Base-by-base conservation (phyloP, 1,284 basidiomycete genomes). In the Coniferiporia sulphurascens region DNA sequence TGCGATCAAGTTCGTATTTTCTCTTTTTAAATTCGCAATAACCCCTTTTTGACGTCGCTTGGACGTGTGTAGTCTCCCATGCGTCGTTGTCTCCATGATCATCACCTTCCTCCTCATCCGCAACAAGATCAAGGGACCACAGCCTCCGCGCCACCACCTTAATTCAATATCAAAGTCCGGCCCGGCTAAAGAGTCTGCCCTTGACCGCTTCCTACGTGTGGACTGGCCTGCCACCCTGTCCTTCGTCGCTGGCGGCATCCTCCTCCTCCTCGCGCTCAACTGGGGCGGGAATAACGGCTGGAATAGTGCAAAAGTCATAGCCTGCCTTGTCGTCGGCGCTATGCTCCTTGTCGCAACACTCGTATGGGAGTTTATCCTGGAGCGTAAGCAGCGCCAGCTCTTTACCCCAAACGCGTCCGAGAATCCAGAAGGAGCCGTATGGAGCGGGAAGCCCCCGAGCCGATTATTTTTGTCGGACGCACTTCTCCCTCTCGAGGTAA, bases 181-280 rank as follows among this genome's bases (percentile, higher is more conserved):
- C 41, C 59, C 67, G 8, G 51, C 61, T 7, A 65, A 65, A 13
- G 22, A 48, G n/a, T 34, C 49, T 7, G 22, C 52, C 8, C 4
- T 71, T 3, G 67, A 71, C 51, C 76, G 71, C 48, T 63, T 81
- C 34, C 59, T 68, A 32, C 66, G 71, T 38, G 69, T 81, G 52
- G 79, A 82, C 65, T 80, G 78, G 76, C 57, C 79, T 19, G 79
- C 79, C 43, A 73, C 75, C 0, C 50, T 71, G 51, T 58, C 80
- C 34, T 76, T 74, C 65, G 69, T 72, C 62, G 65, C 61, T 12
- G 72, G 66, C 22, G 72, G 73, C 41, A 72, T 75, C 55, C 68
- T 72, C 41, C 56, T 75, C 58, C 66, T 75, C 22, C 68, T 76
- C 35, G 74, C 70, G 10, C 69, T 76, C 50, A 74, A 71, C 65